Conservation (phyloP, 176 grass and related monocot species). For the Urochloa ruziziensis region DNA sequence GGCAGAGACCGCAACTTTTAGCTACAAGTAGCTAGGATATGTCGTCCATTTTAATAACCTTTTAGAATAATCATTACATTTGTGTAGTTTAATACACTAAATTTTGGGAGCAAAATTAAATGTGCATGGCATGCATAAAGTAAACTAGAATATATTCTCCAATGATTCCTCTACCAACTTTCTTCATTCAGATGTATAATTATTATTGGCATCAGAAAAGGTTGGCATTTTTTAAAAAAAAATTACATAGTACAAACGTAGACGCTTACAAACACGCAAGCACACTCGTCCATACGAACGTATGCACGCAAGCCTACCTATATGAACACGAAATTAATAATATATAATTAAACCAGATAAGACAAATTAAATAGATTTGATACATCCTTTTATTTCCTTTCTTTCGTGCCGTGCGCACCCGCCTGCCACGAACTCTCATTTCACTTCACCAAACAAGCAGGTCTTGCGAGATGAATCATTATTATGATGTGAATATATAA, state of each 20-base stretch:
- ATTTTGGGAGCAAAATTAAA: neutral
- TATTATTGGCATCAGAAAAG: neutral
- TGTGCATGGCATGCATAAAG: neutral
- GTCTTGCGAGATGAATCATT: neutral
- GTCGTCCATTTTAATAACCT: too few species aligned
- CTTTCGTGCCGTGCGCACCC: neutral
- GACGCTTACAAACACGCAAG: too few species aligned
- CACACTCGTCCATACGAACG: too few species aligned
- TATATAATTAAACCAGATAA: too few species aligned
- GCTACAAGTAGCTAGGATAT: too few species aligned
- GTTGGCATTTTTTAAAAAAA: neutral
- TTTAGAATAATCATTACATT: too few species aligned
- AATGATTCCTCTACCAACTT: neutral
- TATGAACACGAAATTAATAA: too few species aligned
- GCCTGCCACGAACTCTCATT: neutral
- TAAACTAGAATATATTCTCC: neutral
- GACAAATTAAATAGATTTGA: neutral
- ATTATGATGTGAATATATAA: neutral
- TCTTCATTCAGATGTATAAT: neutral
- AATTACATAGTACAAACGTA: too few species aligned
- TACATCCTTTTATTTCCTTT: neutral
- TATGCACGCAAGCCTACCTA: too few species aligned
- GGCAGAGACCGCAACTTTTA: too few species aligned
- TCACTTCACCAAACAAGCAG: neutral
- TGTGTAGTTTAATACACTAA: neutral